A percentile compares a stretch with the other conserved stretches of the same genome.
Evolutionary conservation across 176 grass and related monocot species (phyloP).

Genomic region (Musa itinerans): DNA sequence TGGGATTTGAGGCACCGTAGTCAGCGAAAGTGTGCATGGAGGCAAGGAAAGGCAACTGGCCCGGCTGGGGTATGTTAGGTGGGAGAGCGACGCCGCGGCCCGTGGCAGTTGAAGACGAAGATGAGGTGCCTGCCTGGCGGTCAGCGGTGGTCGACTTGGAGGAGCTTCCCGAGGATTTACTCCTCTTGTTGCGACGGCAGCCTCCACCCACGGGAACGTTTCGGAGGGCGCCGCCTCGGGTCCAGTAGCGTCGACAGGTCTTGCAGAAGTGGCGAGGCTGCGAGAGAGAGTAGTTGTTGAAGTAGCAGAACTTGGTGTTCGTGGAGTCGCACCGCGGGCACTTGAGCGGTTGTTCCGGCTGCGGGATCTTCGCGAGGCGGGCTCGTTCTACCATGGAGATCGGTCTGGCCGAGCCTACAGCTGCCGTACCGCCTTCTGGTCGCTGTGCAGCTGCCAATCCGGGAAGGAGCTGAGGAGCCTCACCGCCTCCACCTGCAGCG

Average conservation of each 20-base stretch:
- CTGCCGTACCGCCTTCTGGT: conserved; percentile 14
- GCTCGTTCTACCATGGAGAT: conserved; percentile 74
- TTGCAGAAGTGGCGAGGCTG: conserved; percentile 99
- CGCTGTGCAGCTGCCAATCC: conserved; percentile 11
- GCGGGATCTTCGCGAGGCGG: conserved; percentile 64
- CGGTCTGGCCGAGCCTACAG: conserved; percentile 9
- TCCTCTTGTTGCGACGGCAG: conserved; percentile 85
- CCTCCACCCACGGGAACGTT: conserved; percentile 94
- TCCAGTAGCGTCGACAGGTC: conserved; percentile 99
- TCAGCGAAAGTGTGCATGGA: conserved; percentile 28
- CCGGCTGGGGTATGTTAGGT: conserved; percentile 30
- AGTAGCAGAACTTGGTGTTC: conserved; percentile 99
- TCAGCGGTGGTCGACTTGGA: conserved; percentile 14
- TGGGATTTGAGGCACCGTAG: conserved; percentile 24
- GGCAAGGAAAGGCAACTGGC: conserved; percentile 34
- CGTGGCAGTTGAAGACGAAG: conserved; percentile 50
- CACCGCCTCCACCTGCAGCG: conserved; percentile 24
- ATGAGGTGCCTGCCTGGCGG: conserved; percentile 37
- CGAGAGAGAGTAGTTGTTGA: conserved; percentile 99
- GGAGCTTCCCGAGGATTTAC: conserved; percentile 44
- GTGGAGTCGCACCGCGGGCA: conserved; percentile 94
- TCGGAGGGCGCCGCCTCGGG: conserved; percentile 81
- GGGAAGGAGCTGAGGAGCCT: conserved; percentile 28
- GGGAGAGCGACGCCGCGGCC: conserved; percentile 18
- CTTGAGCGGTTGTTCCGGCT: conserved; percentile 67